phyloP scores from a whole-genome alignment of 1,139 yeast species.

The Magnusiomyces ingens region DNA sequence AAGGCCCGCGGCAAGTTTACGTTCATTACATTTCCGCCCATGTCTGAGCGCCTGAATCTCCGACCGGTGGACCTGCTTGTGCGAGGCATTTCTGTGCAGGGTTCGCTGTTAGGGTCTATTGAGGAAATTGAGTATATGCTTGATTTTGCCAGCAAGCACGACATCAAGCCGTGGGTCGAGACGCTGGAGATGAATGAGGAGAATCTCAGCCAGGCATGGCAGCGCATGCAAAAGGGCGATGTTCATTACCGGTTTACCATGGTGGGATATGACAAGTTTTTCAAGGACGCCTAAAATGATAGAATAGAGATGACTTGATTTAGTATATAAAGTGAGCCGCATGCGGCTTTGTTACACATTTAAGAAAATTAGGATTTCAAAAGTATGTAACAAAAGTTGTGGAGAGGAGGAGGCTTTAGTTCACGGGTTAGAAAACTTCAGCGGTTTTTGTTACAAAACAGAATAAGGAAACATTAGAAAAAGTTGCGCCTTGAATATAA shows the following conservation, averaged over 20 bases:
- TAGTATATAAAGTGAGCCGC: too few species aligned
- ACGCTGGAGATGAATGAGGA: conserved; percentile 46
- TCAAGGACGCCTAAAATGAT: conserved; percentile 6
- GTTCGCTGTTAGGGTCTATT: conserved; percentile 9
- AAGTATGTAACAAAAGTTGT: too few species aligned
- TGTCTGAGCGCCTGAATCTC: neutral
- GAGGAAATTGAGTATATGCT: conserved; percentile 49
- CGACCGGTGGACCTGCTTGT: neutral
- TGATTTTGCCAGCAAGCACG: conserved; percentile 46
- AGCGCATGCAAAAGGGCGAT: conserved; percentile 40
- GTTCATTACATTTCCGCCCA: conserved; percentile 5
- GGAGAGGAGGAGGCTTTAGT: too few species aligned
- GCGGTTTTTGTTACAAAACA: too few species aligned
- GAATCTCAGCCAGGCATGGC: conserved; percentile 37
- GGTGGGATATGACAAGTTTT: conserved; percentile 44
- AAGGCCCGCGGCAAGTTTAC: conserved; percentile 1
- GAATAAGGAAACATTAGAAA: too few species aligned
- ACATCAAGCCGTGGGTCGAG: conserved; percentile 54
- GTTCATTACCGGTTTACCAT: conserved; percentile 60
- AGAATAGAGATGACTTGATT: too few species aligned
- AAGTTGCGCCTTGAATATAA: too few species aligned
- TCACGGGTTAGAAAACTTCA: too few species aligned
- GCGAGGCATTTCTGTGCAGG: neutral
- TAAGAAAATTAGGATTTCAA: too few species aligned
- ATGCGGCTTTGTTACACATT: too few species aligned